Percentiles rank a stretch among this genome's conserved stretches.
Conservation (phyloP, 805 yeast genomes). For the Komagataella populi region DNA sequence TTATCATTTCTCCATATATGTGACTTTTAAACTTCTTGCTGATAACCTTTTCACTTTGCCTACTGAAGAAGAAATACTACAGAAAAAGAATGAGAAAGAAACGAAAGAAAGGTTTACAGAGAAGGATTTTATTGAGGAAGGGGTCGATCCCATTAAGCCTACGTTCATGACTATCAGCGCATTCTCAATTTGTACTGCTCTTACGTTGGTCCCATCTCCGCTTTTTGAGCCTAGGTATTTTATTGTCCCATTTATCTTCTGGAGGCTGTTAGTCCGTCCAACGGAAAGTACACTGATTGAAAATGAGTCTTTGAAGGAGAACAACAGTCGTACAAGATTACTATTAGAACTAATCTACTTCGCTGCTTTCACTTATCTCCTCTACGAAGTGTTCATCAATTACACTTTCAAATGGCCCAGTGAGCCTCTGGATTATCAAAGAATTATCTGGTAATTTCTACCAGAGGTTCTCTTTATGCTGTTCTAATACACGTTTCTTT, state of each 20-base stretch:
- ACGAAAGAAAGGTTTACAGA: neutral
- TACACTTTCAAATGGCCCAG: conserved; percentile 58
- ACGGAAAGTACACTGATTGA: conserved; percentile 5
- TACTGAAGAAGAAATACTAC: conserved; percentile 8
- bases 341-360: conserved; percentile 51
- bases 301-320: neutral
- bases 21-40: conserved; percentile 7
- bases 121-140: neutral
- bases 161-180: conserved; percentile 25
- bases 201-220: conserved; percentile 79
- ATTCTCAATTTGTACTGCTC: conserved; percentile 33
- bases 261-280: conserved; percentile 47
- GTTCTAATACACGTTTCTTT: conserved; percentile 1
- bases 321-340: conserved; percentile 21
- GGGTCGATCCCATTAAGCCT: neutral
- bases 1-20: conserved; percentile 44
- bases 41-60: neutral
- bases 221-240: conserved; percentile 90
- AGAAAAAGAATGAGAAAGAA: conserved; percentile 2
- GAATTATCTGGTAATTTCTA: conserved; percentile 78
- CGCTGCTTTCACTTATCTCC: conserved; percentile 34
- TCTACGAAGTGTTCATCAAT: conserved; percentile 41
- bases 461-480: neutral
- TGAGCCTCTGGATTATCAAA: conserved; percentile 43
- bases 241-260: conserved; percentile 65